phyloP scores from a whole-genome alignment of 805 yeast species.

The Monosporozyma unispora region DNA sequence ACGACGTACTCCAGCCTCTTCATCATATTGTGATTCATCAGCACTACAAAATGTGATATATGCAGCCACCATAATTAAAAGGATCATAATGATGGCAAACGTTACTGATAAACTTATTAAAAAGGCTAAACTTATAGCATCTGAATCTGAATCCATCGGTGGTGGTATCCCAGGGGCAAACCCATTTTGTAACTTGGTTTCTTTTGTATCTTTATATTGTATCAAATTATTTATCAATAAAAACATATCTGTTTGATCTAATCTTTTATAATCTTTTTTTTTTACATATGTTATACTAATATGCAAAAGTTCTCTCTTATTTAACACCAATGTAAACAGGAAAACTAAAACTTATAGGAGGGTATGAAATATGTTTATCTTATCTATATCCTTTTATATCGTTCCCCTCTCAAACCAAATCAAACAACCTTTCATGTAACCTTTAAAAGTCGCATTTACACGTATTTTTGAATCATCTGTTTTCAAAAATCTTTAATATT shows the following conservation, averaged over 20 bases:
- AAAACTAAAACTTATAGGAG: too few species aligned
- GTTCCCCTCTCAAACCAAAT: too few species aligned
- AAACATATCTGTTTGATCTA: background rate
- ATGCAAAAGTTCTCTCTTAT: background rate
- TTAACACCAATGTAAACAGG: background rate
- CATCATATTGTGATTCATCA: conserved; percentile 29
- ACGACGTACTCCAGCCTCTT: conserved; percentile 15
- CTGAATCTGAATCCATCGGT: conserved; percentile 22
- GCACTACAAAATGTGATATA: conserved; percentile 28
- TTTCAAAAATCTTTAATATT: background rate
- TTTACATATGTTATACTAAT: background rate
- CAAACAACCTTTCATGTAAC: background rate
- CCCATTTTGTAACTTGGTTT: background rate
- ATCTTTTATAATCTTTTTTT: background rate
- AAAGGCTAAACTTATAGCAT: conserved; percentile 27
- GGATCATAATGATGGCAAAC: conserved; percentile 27
- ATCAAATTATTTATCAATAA: background rate
- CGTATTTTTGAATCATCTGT: background rate
- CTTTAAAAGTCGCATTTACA: background rate
- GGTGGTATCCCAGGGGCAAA: conserved; percentile 7
- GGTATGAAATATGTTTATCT: too few species aligned
- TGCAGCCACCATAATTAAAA: conserved; percentile 24
- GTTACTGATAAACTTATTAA: conserved; percentile 29
- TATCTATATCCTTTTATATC: too few species aligned
- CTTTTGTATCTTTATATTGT: background rate